Base-by-base conservation (phyloP, 1,139 yeast species). In the Zygosaccharomyces pseudobailii region DNA sequence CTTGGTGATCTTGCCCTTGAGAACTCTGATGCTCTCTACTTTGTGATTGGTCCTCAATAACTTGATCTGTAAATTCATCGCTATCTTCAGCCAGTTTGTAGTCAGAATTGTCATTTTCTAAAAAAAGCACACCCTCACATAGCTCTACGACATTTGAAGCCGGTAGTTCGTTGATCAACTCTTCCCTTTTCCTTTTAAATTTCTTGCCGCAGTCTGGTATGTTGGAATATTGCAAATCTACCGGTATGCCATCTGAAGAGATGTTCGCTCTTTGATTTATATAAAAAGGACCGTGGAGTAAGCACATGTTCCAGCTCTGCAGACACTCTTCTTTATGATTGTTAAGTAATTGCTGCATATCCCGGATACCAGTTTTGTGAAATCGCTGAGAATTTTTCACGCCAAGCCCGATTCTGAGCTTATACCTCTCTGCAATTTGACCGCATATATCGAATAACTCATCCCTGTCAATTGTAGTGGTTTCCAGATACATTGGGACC, bases 401-500 rank as follows among this genome's bases (percentile, higher is more conserved):
- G 3, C 68, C 68, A 10, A 63, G 46, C 4, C 69, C 69, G 17
- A 65, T 42, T 28, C 50, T 49, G 6, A 63, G 40, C 5, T 53
- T 48, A 42, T 60, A 61, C 32, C 46, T 52, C 24, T 49, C 42
- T 7, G 63, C 61, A 30, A 62, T 43, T n/a, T 45, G 40, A 22
- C 58, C 60, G 41, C 62, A 56, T 5, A 64, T 52, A 36, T 61
- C 65, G 45, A 59, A 59, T 48, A 65, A 49, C 47, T 57, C 61
- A 37, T 59, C 60, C 42, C 57, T 53, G 19, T 58, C 59, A 19
- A 65, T 36, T 6, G 68, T 55, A 7, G 53, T 50, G 0, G 67
- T 55, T 36, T 62, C 66, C 4, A 66, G 47, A 36, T 53, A 65
- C 20, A 63, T 56, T 2, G 68, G 68, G 9, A 55, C 45, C 21